These are phyloP conservation scores for Oleoguttula mirabilis DNA, from an alignment of 495 filamentous ascomycete genomes.

Conservation along the genomic window DNA sequence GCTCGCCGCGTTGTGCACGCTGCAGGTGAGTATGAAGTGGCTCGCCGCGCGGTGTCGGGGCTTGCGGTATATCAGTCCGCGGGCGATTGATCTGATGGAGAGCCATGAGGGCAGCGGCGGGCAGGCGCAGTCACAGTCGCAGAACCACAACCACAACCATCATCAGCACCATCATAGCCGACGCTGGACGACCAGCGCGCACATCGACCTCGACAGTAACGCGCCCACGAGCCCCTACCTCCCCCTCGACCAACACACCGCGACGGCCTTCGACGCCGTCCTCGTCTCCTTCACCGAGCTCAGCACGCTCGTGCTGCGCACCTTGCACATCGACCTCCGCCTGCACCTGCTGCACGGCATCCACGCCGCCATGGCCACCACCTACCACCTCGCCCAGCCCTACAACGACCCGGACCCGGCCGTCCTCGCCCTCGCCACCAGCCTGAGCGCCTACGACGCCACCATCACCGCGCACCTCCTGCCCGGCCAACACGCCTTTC, in stretches of 20 bases:
- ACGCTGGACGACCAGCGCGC: slow-evolving; percentile 64
- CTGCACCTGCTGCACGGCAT: slow-evolving; percentile 59
- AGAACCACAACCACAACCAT: slow-evolving; percentile 25
- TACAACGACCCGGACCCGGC: slow-evolving; percentile 68
- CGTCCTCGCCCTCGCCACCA: slow-evolving; percentile 64
- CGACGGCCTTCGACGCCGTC: slow-evolving; percentile 75
- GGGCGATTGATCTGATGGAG: slow-evolving; percentile 29
- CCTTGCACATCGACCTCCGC: slow-evolving; percentile 77
- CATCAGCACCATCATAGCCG: slow-evolving; percentile 31
- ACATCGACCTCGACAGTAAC: slow-evolving; percentile 23
- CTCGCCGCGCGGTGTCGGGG: slow-evolving; percentile 65
- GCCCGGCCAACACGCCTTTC: slow-evolving; percentile 46
- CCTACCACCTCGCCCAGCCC: slow-evolving; percentile 60
- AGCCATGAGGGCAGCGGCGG: neutral
- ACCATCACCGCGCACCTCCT: slow-evolving; percentile 60
- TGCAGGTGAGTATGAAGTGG: slow-evolving; percentile 98
- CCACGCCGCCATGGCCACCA: slow-evolving; percentile 10
- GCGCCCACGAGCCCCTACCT: slow-evolving; percentile 47
- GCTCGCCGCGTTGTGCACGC: slow-evolving; percentile 67
- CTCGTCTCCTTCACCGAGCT: slow-evolving; percentile 68
- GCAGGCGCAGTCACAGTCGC: slow-evolving; percentile 22
- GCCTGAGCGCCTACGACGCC: slow-evolving; percentile 74
- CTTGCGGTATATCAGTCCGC: slow-evolving; percentile 57
- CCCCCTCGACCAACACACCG: slow-evolving; percentile 79
- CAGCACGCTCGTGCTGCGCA: slow-evolving; percentile 60